Conservation (phyloP, 208 protist species). For the Leptomonas pyrrhocoris region DNA sequence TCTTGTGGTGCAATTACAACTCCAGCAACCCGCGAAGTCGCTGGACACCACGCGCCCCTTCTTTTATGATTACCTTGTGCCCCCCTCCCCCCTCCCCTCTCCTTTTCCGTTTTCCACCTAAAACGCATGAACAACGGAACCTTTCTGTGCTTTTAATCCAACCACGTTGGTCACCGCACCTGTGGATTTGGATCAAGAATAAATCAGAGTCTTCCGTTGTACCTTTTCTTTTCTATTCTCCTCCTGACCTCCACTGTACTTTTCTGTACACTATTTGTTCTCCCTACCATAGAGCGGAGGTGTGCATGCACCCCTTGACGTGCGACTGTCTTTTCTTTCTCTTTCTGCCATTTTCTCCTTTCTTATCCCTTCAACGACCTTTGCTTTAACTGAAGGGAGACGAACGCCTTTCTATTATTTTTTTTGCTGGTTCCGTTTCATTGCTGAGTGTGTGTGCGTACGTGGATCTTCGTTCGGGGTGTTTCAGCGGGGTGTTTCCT, state of each 20-base stretch:
- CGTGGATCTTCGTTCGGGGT: slow-evolving; percentile 5
- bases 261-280: not conserved
- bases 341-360: slow-evolving; percentile 4
- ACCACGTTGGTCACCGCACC: too few species aligned
- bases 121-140: too few species aligned
- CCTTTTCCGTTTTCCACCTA: too few species aligned
- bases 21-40: too few species aligned
- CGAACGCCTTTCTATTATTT: not conserved
- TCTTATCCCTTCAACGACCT: slow-evolving; percentile 1
- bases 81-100: too few species aligned
- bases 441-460: slow-evolving; percentile 10
- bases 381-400: not conserved
- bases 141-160: too few species aligned
- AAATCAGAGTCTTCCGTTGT: not conserved
- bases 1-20: too few species aligned
- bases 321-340: not conserved
- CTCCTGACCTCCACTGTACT: not conserved
- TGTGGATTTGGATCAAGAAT: too few species aligned
- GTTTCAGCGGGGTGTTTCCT: too few species aligned
- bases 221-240: slow-evolving; percentile 23
- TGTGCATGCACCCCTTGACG: slow-evolving; percentile 4
- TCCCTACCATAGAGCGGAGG: not conserved
- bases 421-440: slow-evolving; percentile 11
- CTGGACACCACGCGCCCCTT: too few species aligned
- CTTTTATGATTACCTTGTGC: too few species aligned